Conservation (phyloP, 2,329 filamentous ascomycete genomes). For the Colletotrichum cordylinicola region DNA sequence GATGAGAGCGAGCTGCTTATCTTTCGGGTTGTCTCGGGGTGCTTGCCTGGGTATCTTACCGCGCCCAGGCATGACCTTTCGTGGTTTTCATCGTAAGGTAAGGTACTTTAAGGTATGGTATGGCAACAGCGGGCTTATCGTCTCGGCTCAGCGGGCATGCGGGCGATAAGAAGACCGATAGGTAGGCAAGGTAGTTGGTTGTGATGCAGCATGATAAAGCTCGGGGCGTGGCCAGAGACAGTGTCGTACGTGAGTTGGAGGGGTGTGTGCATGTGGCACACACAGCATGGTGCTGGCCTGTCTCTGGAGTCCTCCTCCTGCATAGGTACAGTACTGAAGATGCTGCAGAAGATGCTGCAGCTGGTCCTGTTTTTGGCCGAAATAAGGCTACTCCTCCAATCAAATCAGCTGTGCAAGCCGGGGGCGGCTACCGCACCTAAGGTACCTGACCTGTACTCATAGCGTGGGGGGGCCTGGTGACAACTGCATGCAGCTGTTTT, state of each 20-base stretch:
- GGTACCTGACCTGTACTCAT: not conserved
- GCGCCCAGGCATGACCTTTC: not conserved
- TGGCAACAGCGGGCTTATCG: not conserved
- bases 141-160: not conserved
- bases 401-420: not conserved
- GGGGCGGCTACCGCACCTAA: not conserved
- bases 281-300: not conserved
- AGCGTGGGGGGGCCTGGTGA: not conserved
- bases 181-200: not conserved
- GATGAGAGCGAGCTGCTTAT: not conserved
- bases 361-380: not conserved
- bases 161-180: not conserved
- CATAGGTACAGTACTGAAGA: too few relatives aligned
- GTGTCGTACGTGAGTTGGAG: not conserved
- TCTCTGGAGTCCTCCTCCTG: not conserved
- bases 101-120: not conserved
- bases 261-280: not conserved
- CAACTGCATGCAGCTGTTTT: not conserved
- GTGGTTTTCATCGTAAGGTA: not conserved
- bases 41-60: not conserved
- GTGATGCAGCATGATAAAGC: conserved; percentile 13
- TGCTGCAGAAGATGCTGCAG: not conserved
- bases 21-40: not conserved
- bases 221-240: conserved; percentile 4
- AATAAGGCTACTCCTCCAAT: not conserved